phyloP scores from a whole-genome alignment of 805 yeast species.

The Metschnikowia orientalis region DNA sequence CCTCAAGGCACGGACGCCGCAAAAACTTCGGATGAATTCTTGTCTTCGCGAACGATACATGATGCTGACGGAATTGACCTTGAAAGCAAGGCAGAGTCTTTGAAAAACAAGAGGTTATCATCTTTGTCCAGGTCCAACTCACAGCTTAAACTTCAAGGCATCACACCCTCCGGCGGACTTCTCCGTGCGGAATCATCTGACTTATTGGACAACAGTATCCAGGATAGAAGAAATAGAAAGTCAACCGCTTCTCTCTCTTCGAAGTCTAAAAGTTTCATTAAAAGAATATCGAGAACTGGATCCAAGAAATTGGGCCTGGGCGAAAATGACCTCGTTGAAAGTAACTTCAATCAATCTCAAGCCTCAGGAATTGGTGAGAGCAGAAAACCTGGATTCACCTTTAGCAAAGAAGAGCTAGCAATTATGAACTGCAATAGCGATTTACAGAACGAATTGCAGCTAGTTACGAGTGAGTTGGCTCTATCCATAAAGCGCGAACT shows the following conservation, averaged over 20 bases:
- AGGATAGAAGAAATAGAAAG: constrained; percentile 17
- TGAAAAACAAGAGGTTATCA: constrained; percentile 4
- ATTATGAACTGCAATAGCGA: constrained; percentile 56
- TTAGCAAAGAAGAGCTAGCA: constrained; percentile 59
- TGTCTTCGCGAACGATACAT: too few relatives aligned
- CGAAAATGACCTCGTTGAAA: too few relatives aligned
- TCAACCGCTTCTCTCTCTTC: constrained; percentile 26
- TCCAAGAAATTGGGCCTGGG: constrained; percentile 4
- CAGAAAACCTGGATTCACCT: too few relatives aligned
- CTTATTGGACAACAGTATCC: background rate
- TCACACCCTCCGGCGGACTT: constrained; percentile 14
- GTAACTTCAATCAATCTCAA: background rate
- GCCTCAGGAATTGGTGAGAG: constrained; percentile 1
- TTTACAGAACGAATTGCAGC: constrained; percentile 57
- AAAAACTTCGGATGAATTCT: too few relatives aligned
- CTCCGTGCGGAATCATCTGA: constrained; percentile 8
- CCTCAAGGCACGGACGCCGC: too few relatives aligned
- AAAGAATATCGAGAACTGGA: constrained; percentile 27
- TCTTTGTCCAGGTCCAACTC: constrained; percentile 17
- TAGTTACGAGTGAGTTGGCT: constrained; percentile 70
- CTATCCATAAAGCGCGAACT: constrained; percentile 68
- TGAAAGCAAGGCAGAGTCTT: constrained; percentile 1
- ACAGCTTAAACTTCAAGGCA: constrained; percentile 14
- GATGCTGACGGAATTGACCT: too few relatives aligned
- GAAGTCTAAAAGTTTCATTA: constrained; percentile 30